Conservation (phyloP, 331 rosid species). For the Malus hybrid region DNA sequence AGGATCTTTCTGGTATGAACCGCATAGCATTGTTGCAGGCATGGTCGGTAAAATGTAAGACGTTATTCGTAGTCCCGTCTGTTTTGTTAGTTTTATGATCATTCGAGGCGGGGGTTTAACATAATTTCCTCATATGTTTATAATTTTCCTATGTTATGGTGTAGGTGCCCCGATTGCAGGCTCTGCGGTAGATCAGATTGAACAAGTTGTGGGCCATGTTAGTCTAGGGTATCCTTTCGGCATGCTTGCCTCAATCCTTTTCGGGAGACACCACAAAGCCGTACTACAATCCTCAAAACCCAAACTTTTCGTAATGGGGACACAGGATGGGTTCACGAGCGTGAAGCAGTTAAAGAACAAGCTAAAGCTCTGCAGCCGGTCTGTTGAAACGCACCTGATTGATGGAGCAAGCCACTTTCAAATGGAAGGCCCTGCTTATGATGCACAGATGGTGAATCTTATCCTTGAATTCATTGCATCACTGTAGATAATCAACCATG, state of each 20-base stretch:
- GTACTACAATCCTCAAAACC: conserved; percentile 62
- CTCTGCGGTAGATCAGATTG: conserved; percentile 23
- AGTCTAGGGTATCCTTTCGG: conserved; percentile 96
- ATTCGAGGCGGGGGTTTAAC: background rate
- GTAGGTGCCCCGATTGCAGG: no score
- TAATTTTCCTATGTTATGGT: no score
- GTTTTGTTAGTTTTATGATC: background rate
- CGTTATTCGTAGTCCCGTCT: background rate
- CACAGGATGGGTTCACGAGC: conserved; percentile 80
- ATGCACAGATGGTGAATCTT: conserved; percentile 71
- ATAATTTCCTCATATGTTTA: background rate
- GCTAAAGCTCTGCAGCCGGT: conserved; percentile 59
- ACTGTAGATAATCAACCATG: conserved; percentile 17
- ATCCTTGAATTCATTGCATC: conserved; percentile 47
- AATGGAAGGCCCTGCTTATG: conserved; percentile 87
- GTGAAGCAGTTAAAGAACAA: conserved; percentile 72
- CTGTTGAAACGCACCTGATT: conserved; percentile 57
- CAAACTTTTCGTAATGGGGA: conserved; percentile 85
- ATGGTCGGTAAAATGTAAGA: background rate
- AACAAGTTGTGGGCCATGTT: conserved; percentile 70
- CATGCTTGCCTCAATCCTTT: conserved; percentile 70
- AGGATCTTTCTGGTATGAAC: background rate
- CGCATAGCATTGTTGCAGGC: background rate
- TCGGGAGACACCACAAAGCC: conserved; percentile 28
- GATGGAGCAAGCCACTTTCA: conserved; percentile 83